These are phyloP conservation scores for Erythrophleum fordii DNA, from an alignment of 306 rosid species.

Conservation along the genomic window DNA sequence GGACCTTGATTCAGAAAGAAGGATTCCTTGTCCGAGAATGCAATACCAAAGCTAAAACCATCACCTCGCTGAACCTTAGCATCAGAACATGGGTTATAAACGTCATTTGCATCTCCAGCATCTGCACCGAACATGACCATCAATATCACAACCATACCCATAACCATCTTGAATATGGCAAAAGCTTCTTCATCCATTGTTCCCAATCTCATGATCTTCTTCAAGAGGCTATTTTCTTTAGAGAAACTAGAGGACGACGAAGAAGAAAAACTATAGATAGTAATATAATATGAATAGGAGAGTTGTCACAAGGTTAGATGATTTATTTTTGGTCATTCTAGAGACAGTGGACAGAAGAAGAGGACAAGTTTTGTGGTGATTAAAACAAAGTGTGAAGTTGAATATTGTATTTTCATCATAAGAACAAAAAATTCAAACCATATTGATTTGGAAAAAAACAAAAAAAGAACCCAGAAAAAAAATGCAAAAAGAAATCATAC, in stretches of 20 bases:
- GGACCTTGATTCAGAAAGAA: constrained; percentile 58
- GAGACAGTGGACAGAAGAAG: constrained; percentile 1
- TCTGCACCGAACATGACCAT: constrained; percentile 42
- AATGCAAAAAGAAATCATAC: background rate
- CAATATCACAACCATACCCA: constrained; percentile 31
- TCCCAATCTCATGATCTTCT: constrained; percentile 32
- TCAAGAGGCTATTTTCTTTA: constrained; percentile 4
- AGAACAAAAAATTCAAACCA: background rate
- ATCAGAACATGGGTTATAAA: constrained; percentile 80
- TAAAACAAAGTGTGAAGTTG: constrained; percentile 44
- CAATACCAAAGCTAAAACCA: constrained; percentile 88
- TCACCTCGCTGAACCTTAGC: constrained; percentile 68
- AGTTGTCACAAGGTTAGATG: too few species aligned
- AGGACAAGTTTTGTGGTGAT: constrained; percentile 42
- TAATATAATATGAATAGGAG: background rate
- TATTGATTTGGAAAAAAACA: background rate
- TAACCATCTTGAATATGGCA: constrained; percentile 33
- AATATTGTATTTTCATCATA: constrained; percentile 24
- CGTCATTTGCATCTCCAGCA: constrained; percentile 63
- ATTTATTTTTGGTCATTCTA: constrained; percentile 15
- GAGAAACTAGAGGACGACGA: background rate
- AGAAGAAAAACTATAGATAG: background rate
- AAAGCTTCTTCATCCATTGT: constrained; percentile 35
- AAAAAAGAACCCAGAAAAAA: too few species aligned
- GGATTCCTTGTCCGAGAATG: constrained; percentile 58